Conservation (phyloP, 805 yeast genomes). For the Saturnispora saitoi region DNA sequence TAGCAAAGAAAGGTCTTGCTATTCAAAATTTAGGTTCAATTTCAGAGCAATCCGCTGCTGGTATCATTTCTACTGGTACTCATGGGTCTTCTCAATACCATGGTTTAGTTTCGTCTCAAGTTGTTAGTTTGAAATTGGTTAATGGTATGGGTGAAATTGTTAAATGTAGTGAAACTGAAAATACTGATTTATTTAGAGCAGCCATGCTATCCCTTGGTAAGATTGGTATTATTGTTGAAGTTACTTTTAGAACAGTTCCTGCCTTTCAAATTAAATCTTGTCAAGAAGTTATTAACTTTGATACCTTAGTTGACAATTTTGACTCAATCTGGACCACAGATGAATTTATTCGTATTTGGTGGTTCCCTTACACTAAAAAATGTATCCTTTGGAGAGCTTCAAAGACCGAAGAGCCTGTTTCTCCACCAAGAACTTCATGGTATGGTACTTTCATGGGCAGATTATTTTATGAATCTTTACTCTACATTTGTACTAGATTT, state of each 20-base stretch:
- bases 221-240: slow-evolving; percentile 80
- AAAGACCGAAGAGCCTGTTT: slow-evolving; percentile 56
- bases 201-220: slow-evolving; percentile 83
- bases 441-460: slow-evolving; percentile 79
- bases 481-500: slow-evolving; percentile 71
- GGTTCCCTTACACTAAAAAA: slow-evolving; percentile 89
- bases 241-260: slow-evolving; percentile 79
- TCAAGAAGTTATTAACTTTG: slow-evolving; percentile 76
- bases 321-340: slow-evolving; percentile 75
- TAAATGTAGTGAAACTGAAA: slow-evolving; percentile 55
- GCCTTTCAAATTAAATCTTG: slow-evolving; percentile 69
- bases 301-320: slow-evolving; percentile 63
- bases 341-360: slow-evolving; percentile 93
- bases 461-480: slow-evolving; percentile 64
- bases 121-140: slow-evolving; percentile 68
- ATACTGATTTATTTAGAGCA: slow-evolving; percentile 65
- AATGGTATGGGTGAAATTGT: slow-evolving; percentile 69
- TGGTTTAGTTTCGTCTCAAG: slow-evolving; percentile 81
- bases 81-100: slow-evolving; percentile 94
- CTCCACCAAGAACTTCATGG: slow-evolving; percentile 67
- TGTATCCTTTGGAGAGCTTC: slow-evolving; percentile 88
- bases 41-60: slow-evolving; percentile 88
- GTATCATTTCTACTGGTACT: slow-evolving; percentile 94
- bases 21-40: slow-evolving; percentile 90
- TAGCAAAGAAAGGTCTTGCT: slow-evolving; percentile 61